Percentiles rank a stretch among this genome's conserved stretches.
Evolutionary conservation across 2,329 filamentous ascomycete species (phyloP).

Genomic region (Colletotrichum incanum): DNA sequence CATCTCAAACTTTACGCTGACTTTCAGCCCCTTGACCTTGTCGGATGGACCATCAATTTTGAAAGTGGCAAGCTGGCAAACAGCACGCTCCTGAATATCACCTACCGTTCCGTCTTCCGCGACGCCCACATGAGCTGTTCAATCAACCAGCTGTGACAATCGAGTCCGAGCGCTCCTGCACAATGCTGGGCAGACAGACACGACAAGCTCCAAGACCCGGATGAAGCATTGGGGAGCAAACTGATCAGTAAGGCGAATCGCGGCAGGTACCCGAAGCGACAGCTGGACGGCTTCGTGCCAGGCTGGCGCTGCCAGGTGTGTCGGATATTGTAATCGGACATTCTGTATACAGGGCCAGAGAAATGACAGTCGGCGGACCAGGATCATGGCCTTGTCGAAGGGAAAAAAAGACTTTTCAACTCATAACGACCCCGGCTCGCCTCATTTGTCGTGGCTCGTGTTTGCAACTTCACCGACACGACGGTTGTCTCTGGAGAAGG

Average conservation of each 20-base stretch:
- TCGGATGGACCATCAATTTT: conserved; percentile 38
- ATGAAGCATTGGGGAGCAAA: conserved; percentile 8
- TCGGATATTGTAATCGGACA: conserved; percentile 7
- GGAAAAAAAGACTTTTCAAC: conserved; percentile 23
- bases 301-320: conserved; percentile 1
- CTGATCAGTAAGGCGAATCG: neutral
- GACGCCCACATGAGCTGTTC: conserved; percentile 21
- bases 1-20: conserved; percentile 31
- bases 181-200: conserved; percentile 8
- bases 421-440: conserved; percentile 32
- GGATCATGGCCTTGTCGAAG: conserved; percentile 19
- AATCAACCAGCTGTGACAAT: conserved; percentile 18
- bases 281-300: neutral
- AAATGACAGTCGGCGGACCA: conserved; percentile 26
- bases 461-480: conserved; percentile 37
- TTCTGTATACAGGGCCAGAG: conserved; percentile 3
- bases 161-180: conserved; percentile 32
- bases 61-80: conserved; percentile 36
- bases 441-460: conserved; percentile 42
- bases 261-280: conserved; percentile 12
- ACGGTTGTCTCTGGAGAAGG: conserved; percentile 38
- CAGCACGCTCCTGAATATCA: conserved; percentile 34
- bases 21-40: conserved; percentile 40
- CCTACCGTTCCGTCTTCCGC: conserved; percentile 40
- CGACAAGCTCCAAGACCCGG: neutral